Conservation (phyloP, 2,329 filamentous ascomycete genomes). For the Colletotrichum viniferum region DNA sequence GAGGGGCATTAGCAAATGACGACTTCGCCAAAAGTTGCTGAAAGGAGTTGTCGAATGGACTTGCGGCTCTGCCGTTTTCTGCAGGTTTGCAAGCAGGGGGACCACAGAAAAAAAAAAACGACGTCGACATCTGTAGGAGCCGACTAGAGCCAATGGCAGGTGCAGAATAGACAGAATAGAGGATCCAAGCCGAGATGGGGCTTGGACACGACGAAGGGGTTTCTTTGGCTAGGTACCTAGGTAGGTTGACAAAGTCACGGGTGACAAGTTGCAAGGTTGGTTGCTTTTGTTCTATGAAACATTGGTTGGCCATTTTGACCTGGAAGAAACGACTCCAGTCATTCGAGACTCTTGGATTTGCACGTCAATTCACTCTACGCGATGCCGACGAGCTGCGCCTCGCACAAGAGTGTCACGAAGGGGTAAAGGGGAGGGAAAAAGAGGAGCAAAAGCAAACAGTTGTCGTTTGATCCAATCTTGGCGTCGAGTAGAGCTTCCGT, state of each 20-base stretch:
- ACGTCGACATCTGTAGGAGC: background rate
- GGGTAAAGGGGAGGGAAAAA: background rate
- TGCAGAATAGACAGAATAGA: background rate
- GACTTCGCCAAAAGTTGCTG: constrained; percentile 1
- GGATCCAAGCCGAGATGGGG: background rate
- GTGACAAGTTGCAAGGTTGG: background rate
- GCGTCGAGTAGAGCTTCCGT: constrained; percentile 12
- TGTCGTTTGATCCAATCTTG: constrained; percentile 17
- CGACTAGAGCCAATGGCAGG: background rate
- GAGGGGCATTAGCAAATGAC: background rate
- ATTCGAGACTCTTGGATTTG: background rate
- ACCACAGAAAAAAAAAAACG: background rate
- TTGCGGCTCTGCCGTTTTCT: constrained; percentile 2
- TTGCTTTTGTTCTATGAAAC: background rate
- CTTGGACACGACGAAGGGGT: background rate
- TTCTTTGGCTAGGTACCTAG: background rate
- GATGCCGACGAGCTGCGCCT: background rate
- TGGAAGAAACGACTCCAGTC: background rate
- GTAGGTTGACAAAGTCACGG: too few relatives aligned
- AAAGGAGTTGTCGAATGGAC: background rate
- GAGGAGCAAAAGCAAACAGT: constrained; percentile 4
- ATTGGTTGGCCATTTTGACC: background rate
- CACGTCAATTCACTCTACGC: too few relatives aligned
- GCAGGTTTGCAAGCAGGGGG: background rate
- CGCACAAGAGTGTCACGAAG: background rate